These are phyloP conservation scores for Ustilago xerochloae DNA, from an alignment of 1,284 basidiomycete species.

Conservation along the genomic window DNA sequence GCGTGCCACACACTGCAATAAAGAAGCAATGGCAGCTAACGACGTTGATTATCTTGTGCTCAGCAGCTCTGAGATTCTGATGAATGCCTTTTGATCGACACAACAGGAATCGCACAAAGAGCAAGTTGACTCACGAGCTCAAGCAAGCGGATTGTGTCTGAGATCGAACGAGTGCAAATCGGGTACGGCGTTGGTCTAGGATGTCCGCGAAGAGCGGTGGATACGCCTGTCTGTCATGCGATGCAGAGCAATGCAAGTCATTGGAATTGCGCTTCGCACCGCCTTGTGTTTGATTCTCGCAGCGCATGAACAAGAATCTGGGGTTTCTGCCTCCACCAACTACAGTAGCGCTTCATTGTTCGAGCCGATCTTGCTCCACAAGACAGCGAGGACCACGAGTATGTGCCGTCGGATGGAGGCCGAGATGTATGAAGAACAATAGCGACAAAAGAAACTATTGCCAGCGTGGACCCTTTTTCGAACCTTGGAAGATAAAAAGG, in stretches of 20 bases:
- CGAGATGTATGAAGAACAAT: not conserved
- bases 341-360: too few species aligned
- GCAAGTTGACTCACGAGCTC: not conserved
- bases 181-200: too few species aligned
- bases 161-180: too few species aligned
- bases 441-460: not conserved
- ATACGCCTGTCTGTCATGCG: not conserved
- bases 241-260: conserved; percentile 1
- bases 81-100: too few species aligned
- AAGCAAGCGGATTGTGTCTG: too few species aligned
- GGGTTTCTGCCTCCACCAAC: too few species aligned
- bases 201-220: not conserved
- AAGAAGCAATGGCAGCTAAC: not conserved
- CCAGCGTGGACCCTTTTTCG: not conserved
- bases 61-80: too few species aligned
- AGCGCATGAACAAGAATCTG: not conserved
- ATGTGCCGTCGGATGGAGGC: not conserved
- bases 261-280: conserved; percentile 12
- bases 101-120: not conserved
- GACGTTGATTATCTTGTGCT: not conserved
- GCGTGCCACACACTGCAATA: too few species aligned
- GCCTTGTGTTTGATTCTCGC: not conserved
- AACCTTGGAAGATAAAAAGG: not conserved
- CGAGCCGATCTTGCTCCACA: too few species aligned
- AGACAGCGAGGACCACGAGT: too few species aligned